Base-by-base conservation (phyloP, 2,329 filamentous ascomycete genomes). In the Pseudogymnoascus sp. region DNA sequence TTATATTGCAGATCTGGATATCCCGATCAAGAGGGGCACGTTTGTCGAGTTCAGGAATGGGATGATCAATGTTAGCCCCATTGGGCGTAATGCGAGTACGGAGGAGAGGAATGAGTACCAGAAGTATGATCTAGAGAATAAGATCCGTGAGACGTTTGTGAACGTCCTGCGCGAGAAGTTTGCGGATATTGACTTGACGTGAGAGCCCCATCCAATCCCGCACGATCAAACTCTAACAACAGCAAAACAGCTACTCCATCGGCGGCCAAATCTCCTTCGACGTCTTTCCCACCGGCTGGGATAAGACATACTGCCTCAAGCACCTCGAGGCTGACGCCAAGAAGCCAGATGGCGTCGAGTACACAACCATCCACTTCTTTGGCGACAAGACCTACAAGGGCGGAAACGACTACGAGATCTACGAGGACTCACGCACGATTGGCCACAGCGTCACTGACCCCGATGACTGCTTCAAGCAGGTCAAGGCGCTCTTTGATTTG, bases 261-360 rank as follows among this genome's bases (percentile, higher is more conserved):
- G 95, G 95, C 70, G 95, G 95, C 62, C 91, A 97, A 75, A 97
- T 99, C 77, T 97, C 93, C 65, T 99, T 99, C 76, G 95, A 99
- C 74, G 90, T 97, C 72, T 99, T 99, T 83, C 95, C 95, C 68
- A 85, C 81, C 2, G 95, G 95, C 73, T 99, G 95, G 95, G 95
- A 99, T 80, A 99, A 97, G 86, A 96, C 91, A 8, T 99, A 96
- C 83, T 97, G 93, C 80, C 82, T 97, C 69, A 81, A 85, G 71
- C 93, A 97, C 77, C 81, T 97, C 66, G 91, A 95, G 79, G 83
- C 83, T 67, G 93, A 97, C 76, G 87, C 88, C 67, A 79, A 83
- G 78, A 81, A 83, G 75, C 80, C 83, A 42, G 87, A 85, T 72
- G 87, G 88, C 67, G 80, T 96, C 67, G 79, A 86, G 23, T 97